These are phyloP conservation scores for Ascochyta lentis DNA, from an alignment of 2,329 filamentous ascomycete genomes.

Conservation along the genomic window DNA sequence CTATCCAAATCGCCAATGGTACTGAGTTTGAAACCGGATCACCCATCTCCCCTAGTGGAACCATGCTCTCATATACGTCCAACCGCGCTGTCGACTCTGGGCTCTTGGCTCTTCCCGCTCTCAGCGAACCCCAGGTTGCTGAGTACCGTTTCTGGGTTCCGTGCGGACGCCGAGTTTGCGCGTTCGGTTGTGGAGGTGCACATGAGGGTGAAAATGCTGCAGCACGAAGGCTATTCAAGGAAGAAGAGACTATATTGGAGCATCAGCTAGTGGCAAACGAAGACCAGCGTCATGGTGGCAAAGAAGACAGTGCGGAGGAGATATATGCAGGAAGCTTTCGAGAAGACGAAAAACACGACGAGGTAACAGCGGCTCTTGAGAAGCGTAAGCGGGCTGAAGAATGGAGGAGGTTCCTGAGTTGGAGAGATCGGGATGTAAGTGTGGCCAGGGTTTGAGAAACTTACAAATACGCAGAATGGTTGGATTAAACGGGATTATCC, in stretches of 20 bases:
- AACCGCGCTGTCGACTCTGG: constrained; percentile 37
- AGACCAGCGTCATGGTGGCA: background rate
- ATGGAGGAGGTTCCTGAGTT: constrained; percentile 8
- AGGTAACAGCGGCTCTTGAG: background rate
- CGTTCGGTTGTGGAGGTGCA: constrained; percentile 40
- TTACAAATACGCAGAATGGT: background rate
- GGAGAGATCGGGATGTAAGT: constrained; percentile 20
- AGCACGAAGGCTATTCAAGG: constrained; percentile 40
- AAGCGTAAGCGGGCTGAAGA: background rate
- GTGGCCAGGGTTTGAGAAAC: constrained; percentile 9
- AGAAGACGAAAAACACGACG: background rate
- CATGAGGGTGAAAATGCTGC: constrained; percentile 39
- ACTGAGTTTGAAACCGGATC: constrained; percentile 29
- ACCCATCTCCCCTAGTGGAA: constrained; percentile 37
- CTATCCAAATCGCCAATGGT: constrained; percentile 41
- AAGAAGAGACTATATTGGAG: constrained; percentile 20
- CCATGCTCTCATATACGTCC: constrained; percentile 40
- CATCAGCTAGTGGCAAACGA: background rate
- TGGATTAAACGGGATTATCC: no score
- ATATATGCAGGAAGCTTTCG: background rate
- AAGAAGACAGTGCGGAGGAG: background rate
- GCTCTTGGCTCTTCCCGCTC: constrained; percentile 37
- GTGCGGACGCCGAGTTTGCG: constrained; percentile 39
- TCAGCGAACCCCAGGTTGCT: constrained; percentile 43
- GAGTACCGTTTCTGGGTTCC: constrained; percentile 48